Conservation (phyloP, 441 rosid genomes). For the Iberis amara region DNA sequence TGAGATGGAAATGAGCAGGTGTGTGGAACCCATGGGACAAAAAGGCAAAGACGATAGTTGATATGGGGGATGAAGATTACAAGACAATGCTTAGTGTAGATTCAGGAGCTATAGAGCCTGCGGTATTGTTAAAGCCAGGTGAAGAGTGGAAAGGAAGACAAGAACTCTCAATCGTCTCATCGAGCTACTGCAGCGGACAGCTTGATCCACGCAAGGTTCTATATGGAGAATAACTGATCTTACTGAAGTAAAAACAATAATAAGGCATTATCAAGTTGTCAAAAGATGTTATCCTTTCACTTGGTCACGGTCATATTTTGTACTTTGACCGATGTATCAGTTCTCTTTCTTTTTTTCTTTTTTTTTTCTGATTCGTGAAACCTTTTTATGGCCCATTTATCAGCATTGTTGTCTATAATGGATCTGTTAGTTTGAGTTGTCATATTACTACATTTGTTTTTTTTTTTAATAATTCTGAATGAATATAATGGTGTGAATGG, state of each 20-base stretch:
- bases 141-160: slow-evolving; percentile 81
- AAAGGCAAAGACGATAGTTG: slow-evolving; percentile 61
- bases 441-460: no score
- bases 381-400: slow-evolving; percentile 12
- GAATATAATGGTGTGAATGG: neutral
- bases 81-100: slow-evolving; percentile 71
- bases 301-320: no score
- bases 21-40: slow-evolving; percentile 91
- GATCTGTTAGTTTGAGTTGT: no score
- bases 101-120: slow-evolving; percentile 62
- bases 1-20: slow-evolving; percentile 31
- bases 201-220: slow-evolving; percentile 75
- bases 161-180: slow-evolving; percentile 69
- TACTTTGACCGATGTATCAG: no score
- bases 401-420: slow-evolving; percentile 4
- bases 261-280: no score
- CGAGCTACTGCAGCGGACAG: slow-evolving; percentile 85
- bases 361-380: slow-evolving; percentile 1
- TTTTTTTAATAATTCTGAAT: slow-evolving; percentile 4
- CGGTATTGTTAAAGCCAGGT: slow-evolving; percentile 55
- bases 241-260: no score
- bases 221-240: slow-evolving; percentile 29
- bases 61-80: slow-evolving; percentile 73
- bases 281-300: no score
- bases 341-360: slow-evolving; percentile 15